Base-by-base conservation (phyloP, 1,284 basidiomycete genomes). In the Ceratobasidium sp. region DNA sequence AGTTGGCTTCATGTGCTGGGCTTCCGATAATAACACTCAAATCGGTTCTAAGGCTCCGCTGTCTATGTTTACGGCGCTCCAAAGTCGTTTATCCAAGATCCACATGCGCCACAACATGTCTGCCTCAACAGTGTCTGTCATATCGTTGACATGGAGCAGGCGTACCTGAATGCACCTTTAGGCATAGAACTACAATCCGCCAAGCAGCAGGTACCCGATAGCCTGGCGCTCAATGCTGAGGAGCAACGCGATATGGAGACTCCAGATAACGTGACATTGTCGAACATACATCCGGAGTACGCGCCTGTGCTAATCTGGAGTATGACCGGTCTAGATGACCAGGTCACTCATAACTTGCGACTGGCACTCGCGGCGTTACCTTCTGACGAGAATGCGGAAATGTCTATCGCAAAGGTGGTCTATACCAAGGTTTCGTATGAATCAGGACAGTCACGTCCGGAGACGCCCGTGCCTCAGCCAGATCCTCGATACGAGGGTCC, bases 231-330 rank as follows among this genome's bases (percentile, higher is more conserved):
- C 27, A 19, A 14, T 56, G 24, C 27, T 29, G 11, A 2, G 11
- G 29, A 14, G 19, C 24, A 56, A 22, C 27, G 13, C 27, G 1
- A 14, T 11, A 11, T 16, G 9, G 53, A 56, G 29, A 56, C 53
- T 56, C 9, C 11, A 8, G 43, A 51, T 11, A 65, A 49, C 27
- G 11, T 19, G 14, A 49, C 48, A 3, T 2, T 14, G 22, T 49
- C 46, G 6, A 27, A 8, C 41, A 7, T 51, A 4, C 22, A 37
- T 27, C 22, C 63, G 1, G 24, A 51, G 48, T 27, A 48, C 11
- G 63, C 49, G 0, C 48, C 48, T 22, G 63, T 65, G 29, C 63
- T 65, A 16, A 49, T 65, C 63, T 65, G 63, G 63, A 65, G 63
- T 14, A 65, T 51, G 48, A 37, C 31, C 29, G 63, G 63, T 14